Conservation (phyloP, 495 filamentous ascomycete genomes). For the Penicillium subrubescens region DNA sequence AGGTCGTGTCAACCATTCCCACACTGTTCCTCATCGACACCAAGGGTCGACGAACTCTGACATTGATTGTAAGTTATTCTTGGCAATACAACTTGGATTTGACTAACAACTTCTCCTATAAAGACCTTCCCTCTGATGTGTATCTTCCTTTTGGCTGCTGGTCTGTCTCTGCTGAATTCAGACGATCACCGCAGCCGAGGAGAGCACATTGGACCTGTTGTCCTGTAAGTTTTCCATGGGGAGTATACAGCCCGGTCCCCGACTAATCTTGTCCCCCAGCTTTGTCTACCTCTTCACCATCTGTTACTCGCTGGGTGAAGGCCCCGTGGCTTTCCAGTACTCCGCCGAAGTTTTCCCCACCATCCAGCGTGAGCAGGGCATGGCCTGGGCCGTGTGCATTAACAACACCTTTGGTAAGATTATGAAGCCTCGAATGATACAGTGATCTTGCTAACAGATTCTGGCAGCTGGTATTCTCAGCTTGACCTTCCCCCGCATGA, state of each 20-base stretch:
- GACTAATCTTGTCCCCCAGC: constrained; percentile 11
- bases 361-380: constrained; percentile 48
- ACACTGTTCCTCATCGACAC: constrained; percentile 73
- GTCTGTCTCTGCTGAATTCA: constrained; percentile 55
- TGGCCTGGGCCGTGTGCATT: constrained; percentile 49
- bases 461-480: constrained; percentile 42
- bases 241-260: neutral
- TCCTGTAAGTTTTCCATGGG: constrained; percentile 25
- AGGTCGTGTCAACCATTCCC: constrained; percentile 72
- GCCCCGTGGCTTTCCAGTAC: constrained; percentile 55
- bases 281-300: constrained; percentile 48
- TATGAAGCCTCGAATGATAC: neutral
- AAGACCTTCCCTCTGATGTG: constrained; percentile 82
- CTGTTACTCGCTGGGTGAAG: constrained; percentile 50
- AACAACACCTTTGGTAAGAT: constrained; percentile 47
- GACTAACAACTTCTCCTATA: constrained; percentile 50
- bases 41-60: constrained; percentile 70
- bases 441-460: constrained; percentile 6
- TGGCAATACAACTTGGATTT: neutral
- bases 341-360: constrained; percentile 55
- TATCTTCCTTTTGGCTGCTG: constrained; percentile 68
- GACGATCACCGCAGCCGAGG: constrained; percentile 15
- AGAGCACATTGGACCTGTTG: constrained; percentile 30
- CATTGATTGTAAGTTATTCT: constrained; percentile 35
- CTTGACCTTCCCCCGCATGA: constrained; percentile 54